Base-by-base conservation (phyloP, 208 protist species). In the Trypanosoma lewisi region DNA sequence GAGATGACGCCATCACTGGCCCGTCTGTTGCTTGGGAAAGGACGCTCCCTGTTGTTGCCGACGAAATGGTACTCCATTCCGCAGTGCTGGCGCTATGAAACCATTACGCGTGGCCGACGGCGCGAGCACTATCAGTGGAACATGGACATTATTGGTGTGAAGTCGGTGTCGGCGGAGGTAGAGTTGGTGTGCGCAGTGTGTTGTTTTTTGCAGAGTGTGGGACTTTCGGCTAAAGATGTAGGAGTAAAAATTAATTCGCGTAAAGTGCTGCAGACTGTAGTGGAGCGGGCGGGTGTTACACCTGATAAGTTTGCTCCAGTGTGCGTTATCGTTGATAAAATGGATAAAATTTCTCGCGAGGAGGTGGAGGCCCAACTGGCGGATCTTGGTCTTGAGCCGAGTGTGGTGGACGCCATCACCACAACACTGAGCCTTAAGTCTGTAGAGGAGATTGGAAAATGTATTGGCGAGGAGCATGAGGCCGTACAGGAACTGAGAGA, bases 91-190 rank as follows among this genome's bases (percentile, higher is more conserved):
- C 91, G 96, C 53, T 97, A 96, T 67, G 96, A 98, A 82, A 77
- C 91, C 53, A 96, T 96, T 66, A 97, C 95, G 42, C 89, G 94
- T 42, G 96, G 95, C 25, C 90, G 96, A 31, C 85, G 93, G 33
- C 83, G 96, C 31, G 96, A 98, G 75, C 96, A 98, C 80, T 98
- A 96, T 74, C 96, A 98, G 78, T 98, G 95, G 93, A 98, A 98
- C 72, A 98, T 98, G 93, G 96, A 98, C 70, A 97, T 98, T 60
- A 77, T 97, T 56, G 96, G 96, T 47, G 94, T 98, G 56, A 85
- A 82, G 61, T 61, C 73, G 30, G 77, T 97, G 11, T 75, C 80
- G 2, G 95, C 89, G n/a, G 93, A 98, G 80, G 94, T 94, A 51
- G 95, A 98, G 83, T 77, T 98, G 39, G 73, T 98, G 36, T 87